Conservation (phyloP, 106 monocot species). For the Phalaenopsis aphrodite region DNA sequence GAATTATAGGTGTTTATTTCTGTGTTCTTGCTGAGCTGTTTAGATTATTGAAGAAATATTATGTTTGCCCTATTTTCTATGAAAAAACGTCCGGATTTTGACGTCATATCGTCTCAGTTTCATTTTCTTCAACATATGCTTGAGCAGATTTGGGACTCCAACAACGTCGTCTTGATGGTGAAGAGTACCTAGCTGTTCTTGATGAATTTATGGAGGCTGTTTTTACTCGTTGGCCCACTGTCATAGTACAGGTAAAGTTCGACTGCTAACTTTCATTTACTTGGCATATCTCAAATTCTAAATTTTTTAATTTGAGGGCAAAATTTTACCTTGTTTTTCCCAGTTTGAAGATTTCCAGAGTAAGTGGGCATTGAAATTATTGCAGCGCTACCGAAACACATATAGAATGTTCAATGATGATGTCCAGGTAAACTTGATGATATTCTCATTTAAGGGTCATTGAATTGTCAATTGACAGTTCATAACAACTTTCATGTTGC, state of each 20-base stretch:
- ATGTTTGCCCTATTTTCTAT: background rate
- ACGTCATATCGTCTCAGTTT: background rate
- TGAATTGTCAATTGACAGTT: background rate
- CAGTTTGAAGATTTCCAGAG: conserved; percentile 99
- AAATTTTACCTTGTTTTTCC: conserved; percentile 7
- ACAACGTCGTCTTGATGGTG: conserved; percentile 83
- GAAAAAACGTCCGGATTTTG: background rate
- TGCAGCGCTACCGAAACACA: conserved; percentile 78
- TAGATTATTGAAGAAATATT: no score
- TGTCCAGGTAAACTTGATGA: conserved; percentile 65
- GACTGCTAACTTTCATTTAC: background rate
- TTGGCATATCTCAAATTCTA: background rate
- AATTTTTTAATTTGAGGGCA: background rate
- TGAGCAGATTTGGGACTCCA: conserved; percentile 80
- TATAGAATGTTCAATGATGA: conserved; percentile 99
- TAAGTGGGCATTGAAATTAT: conserved; percentile 95
- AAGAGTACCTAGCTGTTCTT: conserved; percentile 83
- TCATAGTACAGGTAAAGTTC: conserved; percentile 83
- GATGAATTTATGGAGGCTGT: conserved; percentile 99
- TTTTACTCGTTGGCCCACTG: conserved; percentile 96
- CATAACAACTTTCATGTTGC: background rate
- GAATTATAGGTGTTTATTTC: no score
- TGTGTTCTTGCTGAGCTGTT: no score
- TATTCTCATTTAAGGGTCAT: background rate
- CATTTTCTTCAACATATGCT: background rate